A percentile compares a stretch with the other conserved stretches of the same genome.
Conservation (phyloP, 164 flowering plant species). For the Annona squamosa region DNA sequence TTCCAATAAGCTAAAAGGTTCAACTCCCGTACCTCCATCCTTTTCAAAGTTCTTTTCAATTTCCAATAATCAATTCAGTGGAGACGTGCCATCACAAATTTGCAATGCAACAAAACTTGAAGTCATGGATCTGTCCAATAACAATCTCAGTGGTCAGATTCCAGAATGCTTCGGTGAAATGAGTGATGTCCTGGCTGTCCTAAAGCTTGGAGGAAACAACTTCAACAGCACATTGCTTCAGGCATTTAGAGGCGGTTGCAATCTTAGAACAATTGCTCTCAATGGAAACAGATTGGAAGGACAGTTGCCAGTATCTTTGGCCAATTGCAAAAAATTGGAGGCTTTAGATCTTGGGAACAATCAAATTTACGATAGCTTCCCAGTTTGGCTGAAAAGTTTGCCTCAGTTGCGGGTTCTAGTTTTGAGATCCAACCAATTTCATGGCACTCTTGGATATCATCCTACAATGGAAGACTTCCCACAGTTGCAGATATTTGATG, state of each 20-base stretch:
- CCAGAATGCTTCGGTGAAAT: neutral
- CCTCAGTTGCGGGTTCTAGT: neutral
- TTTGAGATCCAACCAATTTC: neutral
- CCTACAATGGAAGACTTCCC: neutral
- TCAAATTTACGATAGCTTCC: neutral
- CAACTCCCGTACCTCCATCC: constrained; percentile 6
- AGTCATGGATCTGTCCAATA: neutral
- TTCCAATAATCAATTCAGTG: neutral
- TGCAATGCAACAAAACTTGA: neutral
- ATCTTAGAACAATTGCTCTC: neutral
- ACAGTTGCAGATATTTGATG: neutral
- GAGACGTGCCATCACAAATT: neutral
- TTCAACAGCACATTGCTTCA: neutral
- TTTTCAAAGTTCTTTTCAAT: neutral
- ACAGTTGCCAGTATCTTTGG: neutral
- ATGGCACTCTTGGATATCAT: neutral
- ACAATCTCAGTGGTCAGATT: neutral
- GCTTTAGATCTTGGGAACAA: neutral
- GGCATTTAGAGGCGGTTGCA: neutral
- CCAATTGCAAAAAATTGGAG: neutral
- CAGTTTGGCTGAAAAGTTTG: neutral
- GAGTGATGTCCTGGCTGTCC: neutral
- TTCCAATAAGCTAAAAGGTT: constrained; percentile 13
- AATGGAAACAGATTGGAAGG: neutral
- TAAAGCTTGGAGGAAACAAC: neutral